phyloP scores from a whole-genome alignment of 805 yeast genomes.

The Metschnikowia orientalis region DNA sequence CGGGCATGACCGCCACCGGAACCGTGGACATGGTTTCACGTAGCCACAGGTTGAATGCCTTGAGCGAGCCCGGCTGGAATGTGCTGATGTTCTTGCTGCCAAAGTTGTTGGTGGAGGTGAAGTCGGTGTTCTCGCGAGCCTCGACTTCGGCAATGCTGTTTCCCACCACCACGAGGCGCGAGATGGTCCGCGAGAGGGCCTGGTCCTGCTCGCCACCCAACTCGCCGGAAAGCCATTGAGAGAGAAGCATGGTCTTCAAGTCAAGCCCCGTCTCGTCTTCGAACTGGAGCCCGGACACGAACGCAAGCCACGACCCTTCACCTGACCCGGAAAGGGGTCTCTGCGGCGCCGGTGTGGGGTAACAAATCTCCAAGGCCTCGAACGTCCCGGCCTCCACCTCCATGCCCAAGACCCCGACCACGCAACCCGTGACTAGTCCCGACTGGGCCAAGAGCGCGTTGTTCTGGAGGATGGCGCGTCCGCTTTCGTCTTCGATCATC shows the following conservation, averaged over 20 bases:
- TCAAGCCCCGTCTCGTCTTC: constrained; percentile 41
- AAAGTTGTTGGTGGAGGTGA: constrained; percentile 38
- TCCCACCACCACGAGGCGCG: constrained; percentile 68
- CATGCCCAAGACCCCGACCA: constrained; percentile 81
- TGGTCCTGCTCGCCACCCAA: constrained; percentile 38
- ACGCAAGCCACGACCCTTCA: constrained; percentile 41
- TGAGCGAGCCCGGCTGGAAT: constrained; percentile 45
- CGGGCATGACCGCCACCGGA: constrained; percentile 80
- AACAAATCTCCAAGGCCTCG: constrained; percentile 73
- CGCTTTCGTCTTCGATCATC: constrained; percentile 89
- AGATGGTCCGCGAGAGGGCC: constrained; percentile 26
- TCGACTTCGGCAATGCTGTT: constrained; percentile 47
- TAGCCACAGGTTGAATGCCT: constrained; percentile 57
- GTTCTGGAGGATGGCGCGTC: constrained; percentile 68
- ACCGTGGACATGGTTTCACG: constrained; percentile 52
- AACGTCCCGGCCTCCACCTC: constrained; percentile 81
- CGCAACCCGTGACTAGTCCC: constrained; percentile 82
- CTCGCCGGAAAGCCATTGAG: constrained; percentile 70
- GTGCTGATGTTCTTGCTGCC: constrained; percentile 53
- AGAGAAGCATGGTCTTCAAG: constrained; percentile 52
- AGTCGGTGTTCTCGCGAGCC: constrained; percentile 20
- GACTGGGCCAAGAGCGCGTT: constrained; percentile 51
- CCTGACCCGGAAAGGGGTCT: constrained; percentile 19
- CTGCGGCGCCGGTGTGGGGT: constrained; percentile 65
- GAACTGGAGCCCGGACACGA: constrained; percentile 73